Conservation (phyloP, 208 protist species). For the Wallacemonas sp. region DNA sequence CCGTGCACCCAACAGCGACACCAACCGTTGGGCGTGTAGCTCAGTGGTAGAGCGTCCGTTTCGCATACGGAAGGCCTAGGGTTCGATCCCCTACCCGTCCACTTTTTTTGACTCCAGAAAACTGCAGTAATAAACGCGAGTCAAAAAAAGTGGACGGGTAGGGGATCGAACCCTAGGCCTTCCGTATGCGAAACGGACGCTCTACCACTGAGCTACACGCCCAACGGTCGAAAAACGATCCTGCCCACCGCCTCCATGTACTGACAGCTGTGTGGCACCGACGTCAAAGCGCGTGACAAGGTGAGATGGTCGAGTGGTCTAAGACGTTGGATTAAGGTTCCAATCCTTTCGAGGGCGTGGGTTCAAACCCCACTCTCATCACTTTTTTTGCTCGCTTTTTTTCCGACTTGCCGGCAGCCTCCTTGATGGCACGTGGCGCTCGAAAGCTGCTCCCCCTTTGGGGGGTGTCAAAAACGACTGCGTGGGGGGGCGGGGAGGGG, state of each 20-base stretch:
- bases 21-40: slow-evolving; percentile 43
- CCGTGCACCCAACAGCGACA: too few relatives aligned
- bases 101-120: slow-evolving; percentile 20
- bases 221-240: not conserved
- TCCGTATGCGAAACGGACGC: slow-evolving; percentile 78
- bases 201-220: slow-evolving; percentile 79
- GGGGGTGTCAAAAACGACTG: too few relatives aligned
- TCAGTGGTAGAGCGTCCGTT: slow-evolving; percentile 80
- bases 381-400: slow-evolving; percentile 23
- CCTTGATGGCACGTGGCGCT: too few relatives aligned
- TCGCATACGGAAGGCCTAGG: slow-evolving; percentile 75
- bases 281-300: slow-evolving; percentile 3
- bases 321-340: slow-evolving; percentile 72
- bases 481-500: too few relatives aligned
- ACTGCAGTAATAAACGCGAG: not conserved
- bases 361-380: slow-evolving; percentile 71
- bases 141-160: slow-evolving; percentile 48
- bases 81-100: slow-evolving; percentile 65
- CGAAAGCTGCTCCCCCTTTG: too few relatives aligned
- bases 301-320: slow-evolving; percentile 73
- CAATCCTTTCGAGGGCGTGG: slow-evolving; percentile 69
- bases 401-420: too few relatives aligned
- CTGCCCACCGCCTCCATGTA: too few relatives aligned
- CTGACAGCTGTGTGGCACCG: too few relatives aligned
- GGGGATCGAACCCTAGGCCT: slow-evolving; percentile 67